Percentiles rank a stretch among this genome's conserved stretches.
phyloP scores from a whole-genome alignment of 2,329 filamentous ascomycete species.

The Plectosphaerella cucumerina region DNA sequence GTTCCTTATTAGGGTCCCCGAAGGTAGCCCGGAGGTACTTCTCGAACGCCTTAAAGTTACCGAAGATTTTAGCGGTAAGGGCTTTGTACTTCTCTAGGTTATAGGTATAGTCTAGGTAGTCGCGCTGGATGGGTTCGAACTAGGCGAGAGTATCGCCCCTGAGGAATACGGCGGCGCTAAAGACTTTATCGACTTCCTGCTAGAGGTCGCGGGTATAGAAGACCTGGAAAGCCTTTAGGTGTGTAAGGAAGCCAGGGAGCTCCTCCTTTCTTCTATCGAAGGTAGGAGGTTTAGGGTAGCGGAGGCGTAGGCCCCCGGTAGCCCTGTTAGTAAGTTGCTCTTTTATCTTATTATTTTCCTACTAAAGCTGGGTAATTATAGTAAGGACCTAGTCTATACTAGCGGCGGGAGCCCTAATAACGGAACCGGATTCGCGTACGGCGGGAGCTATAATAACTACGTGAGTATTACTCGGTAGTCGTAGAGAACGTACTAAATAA shows the following conservation, averaged over 20 bases:
- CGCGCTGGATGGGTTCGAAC: no score
- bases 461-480: no score
- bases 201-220: no score
- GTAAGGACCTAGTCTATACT: background rate
- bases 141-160: no score
- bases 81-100: background rate
- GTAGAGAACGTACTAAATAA: no score
- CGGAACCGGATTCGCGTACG: background rate
- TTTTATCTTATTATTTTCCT: no score
- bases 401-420: background rate
- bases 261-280: background rate
- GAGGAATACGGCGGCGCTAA: no score
- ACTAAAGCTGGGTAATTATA: no score
- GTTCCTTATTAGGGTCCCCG: constrained; percentile 1
- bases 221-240: no score
- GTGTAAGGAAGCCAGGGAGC: background rate
- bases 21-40: background rate
- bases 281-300: background rate
- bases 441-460: no score
- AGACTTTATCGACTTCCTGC: no score
- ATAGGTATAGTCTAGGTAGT: background rate
- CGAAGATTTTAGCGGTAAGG: background rate
- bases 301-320: background rate
- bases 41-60: background rate
- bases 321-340: no score